Percentiles rank a stretch among this genome's conserved stretches.
Evolutionary conservation across 441 rosid species (phyloP).

Genomic region (Populus hybrid): DNA sequence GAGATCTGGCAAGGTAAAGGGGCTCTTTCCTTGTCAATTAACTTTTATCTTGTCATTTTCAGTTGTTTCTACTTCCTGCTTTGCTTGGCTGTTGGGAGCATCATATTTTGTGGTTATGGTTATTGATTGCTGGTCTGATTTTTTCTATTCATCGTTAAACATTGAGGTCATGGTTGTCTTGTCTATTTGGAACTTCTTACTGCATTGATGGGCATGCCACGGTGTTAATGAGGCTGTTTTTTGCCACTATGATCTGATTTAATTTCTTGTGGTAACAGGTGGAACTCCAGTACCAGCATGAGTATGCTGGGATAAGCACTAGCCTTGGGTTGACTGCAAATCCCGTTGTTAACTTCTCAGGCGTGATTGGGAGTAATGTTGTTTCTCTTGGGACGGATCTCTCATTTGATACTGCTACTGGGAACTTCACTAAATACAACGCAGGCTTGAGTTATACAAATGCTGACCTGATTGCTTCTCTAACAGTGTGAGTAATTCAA

Average conservation of each 20-base stretch:
- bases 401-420: conserved; percentile 69
- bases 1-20: conserved; percentile 82
- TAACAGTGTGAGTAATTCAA: conserved; percentile 60
- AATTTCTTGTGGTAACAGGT: conserved; percentile 41
- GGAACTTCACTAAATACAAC: conserved; percentile 74
- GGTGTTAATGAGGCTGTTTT: neutral
- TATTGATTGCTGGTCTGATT: neutral
- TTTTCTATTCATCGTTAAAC: neutral
- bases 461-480: conserved; percentile 67
- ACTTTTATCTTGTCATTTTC: neutral
- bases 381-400: conserved; percentile 80
- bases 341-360: conserved; percentile 84
- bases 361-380: conserved; percentile 62
- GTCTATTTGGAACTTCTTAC: neutral
- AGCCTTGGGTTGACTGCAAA: conserved; percentile 75
- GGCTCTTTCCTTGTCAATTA: neutral
- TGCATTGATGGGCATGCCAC: neutral
- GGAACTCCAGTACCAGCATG: conserved; percentile 88
- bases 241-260: conserved; percentile 9
- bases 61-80: neutral
- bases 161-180: neutral
- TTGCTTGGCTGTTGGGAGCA: neutral
- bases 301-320: conserved; percentile 81
- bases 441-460: conserved; percentile 67
- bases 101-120: neutral